Evolutionary conservation across 148 eudicot genomes (phyloP).

Genomic region (Drosera capensis): DNA sequence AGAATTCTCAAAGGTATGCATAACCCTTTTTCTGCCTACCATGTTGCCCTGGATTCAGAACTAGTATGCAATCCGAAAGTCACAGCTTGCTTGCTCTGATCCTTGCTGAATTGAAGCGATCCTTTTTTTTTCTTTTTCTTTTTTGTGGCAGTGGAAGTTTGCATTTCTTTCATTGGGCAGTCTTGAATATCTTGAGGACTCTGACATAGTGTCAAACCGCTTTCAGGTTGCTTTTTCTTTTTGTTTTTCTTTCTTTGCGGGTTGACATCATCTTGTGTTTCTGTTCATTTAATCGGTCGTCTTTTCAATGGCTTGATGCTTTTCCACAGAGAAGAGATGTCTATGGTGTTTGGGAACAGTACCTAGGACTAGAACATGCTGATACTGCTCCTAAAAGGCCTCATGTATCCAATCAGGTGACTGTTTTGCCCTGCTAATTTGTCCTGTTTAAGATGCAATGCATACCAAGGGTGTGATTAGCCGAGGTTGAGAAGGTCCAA

Average conservation of each 20-base stretch:
- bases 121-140: no score
- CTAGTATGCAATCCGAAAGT: neutral
- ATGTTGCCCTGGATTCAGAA: neutral
- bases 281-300: neutral
- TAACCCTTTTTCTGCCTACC: neutral
- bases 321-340: slow-evolving; percentile 18
- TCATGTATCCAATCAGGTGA: slow-evolving; percentile 8
- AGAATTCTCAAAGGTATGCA: slow-evolving; percentile 69
- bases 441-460: neutral
- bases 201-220: slow-evolving; percentile 19
- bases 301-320: neutral
- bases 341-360: slow-evolving; percentile 28
- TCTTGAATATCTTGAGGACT: slow-evolving; percentile 27
- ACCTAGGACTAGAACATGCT: slow-evolving; percentile 26
- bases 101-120: slow-evolving; percentile 4
- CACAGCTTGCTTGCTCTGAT: neutral
- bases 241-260: neutral
- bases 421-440: neutral
- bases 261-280: neutral
- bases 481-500: neutral
- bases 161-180: slow-evolving; percentile 27
- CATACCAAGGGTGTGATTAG: neutral
- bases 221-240: slow-evolving; percentile 16
- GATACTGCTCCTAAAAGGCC: slow-evolving; percentile 12
- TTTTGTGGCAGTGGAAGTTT: no score